Conservation (phyloP, 768 basidiomycete species). For the Mycena sanguinolenta region DNA sequence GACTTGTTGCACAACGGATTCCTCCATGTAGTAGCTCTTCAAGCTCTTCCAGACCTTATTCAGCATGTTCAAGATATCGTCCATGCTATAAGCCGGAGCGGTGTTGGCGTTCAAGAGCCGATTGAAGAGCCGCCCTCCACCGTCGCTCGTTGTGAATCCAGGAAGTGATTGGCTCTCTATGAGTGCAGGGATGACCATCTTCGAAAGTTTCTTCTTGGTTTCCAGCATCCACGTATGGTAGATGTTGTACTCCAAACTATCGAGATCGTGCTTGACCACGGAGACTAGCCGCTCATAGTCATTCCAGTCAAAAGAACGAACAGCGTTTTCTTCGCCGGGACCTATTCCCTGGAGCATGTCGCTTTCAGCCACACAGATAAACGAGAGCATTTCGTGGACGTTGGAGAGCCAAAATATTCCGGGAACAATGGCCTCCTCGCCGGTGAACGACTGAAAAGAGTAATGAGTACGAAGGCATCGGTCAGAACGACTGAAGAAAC, state of each 20-base stretch:
- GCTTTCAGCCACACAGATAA: constrained; percentile 98
- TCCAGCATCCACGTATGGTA: constrained; percentile 99
- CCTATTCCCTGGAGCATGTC: constrained; percentile 99
- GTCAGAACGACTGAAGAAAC: constrained; percentile 46
- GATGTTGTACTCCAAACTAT: constrained; percentile 99
- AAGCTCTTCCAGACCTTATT: constrained; percentile 99
- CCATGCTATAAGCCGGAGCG: constrained; percentile 96
- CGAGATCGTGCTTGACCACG: constrained; percentile 99
- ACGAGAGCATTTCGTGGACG: constrained; percentile 98
- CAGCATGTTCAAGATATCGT: constrained; percentile 95
- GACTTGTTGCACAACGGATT: constrained; percentile 95
- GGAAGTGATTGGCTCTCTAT: constrained; percentile 98
- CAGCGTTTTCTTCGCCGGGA: constrained; percentile 92
- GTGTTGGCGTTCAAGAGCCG: constrained; percentile 89
- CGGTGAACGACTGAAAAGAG: constrained; percentile 82
- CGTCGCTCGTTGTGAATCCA: constrained; percentile 96
- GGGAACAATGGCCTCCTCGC: constrained; percentile 95
- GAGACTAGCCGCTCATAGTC: constrained; percentile 96
- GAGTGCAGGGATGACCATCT: constrained; percentile 99
- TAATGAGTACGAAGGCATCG: constrained; percentile 32
- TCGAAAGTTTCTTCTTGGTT: constrained; percentile 93
- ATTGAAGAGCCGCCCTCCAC: constrained; percentile 93
- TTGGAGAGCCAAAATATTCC: constrained; percentile 99
- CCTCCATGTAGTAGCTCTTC: constrained; percentile 99
- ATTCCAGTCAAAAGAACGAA: constrained; percentile 95